These are phyloP conservation scores for Naegleria gruberi DNA, from an alignment of 208 protist genomes.

Conservation along the genomic window DNA sequence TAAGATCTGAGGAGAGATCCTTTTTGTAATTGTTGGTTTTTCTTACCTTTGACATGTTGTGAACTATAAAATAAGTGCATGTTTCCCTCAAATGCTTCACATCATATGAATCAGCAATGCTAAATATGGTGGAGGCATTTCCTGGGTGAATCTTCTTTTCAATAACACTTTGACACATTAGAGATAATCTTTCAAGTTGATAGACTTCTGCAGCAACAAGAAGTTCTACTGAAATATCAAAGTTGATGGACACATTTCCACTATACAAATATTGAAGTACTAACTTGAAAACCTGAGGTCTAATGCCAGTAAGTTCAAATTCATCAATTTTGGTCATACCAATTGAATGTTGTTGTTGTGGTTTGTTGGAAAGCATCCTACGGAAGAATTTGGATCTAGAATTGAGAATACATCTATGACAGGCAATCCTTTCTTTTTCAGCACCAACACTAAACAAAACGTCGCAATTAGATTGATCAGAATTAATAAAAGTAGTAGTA, in stretches of 20 bases:
- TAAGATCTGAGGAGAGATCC: not conserved
- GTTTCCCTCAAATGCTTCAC: slow-evolving; percentile 1
- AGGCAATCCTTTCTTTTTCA: not conserved
- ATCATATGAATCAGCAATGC: slow-evolving; percentile 7
- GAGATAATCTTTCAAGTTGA: not conserved
- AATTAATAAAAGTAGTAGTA: not conserved
- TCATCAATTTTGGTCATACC: not conserved
- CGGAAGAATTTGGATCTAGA: not conserved
- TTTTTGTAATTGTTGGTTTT: not conserved
- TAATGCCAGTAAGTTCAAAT: not conserved
- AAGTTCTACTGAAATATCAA: slow-evolving; percentile 5
- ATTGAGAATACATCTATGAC: not conserved
- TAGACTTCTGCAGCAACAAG: slow-evolving; percentile 2
- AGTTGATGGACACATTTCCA: not conserved
- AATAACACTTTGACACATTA: not conserved
- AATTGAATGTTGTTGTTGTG: not conserved
- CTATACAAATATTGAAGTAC: not conserved
- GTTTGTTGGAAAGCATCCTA: not conserved
- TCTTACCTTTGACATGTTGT: not conserved
- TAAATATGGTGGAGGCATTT: not conserved
- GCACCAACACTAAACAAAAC: not conserved
- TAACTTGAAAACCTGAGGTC: not conserved
- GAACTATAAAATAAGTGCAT: not conserved
- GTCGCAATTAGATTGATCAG: not conserved
- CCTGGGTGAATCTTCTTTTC: not conserved